A percentile compares a stretch with the other conserved stretches of the same genome.
Evolutionary conservation across 163 green algal species (phyloP).

Genomic region (Coccomyxa subellipsoidea): DNA sequence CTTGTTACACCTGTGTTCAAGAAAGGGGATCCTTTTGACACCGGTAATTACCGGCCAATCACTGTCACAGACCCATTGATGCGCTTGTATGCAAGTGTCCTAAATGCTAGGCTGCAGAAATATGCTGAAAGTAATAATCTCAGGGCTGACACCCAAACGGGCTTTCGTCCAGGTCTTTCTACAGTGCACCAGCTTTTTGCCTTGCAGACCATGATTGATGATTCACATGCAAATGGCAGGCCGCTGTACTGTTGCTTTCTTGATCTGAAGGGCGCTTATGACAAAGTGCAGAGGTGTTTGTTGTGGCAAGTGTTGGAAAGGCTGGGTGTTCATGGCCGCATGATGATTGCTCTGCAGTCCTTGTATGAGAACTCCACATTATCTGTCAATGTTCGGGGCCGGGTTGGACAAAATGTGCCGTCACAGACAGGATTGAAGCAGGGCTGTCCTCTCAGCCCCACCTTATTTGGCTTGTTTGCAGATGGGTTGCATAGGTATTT

Average conservation of each 20-base stretch:
- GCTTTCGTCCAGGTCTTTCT: constrained; percentile 6
- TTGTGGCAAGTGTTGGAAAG: constrained; percentile 9
- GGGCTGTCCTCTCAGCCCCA: constrained; percentile 25
- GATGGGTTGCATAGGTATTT: constrained; percentile 11
- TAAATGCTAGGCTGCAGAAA: not conserved
- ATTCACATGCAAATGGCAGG: not conserved
- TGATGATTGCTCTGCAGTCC: constrained; percentile 12
- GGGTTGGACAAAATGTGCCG: not conserved
- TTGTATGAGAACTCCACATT: not conserved
- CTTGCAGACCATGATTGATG: constrained; percentile 1
- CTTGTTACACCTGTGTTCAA: constrained; percentile 3
- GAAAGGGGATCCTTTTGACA: not conserved
- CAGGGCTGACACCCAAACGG: constrained; percentile 5
- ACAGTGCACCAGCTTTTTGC: constrained; percentile 16
- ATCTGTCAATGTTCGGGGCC: not conserved
- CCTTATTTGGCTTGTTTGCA: constrained; percentile 21
- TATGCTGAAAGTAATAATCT: not conserved
- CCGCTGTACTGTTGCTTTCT: constrained; percentile 21
- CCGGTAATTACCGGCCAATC: constrained; percentile 18
- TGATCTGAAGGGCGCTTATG: constrained; percentile 21
- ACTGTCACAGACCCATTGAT: constrained; percentile 11
- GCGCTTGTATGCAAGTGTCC: constrained; percentile 2
- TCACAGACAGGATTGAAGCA: not conserved
- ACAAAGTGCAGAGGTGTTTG: constrained; percentile 8
- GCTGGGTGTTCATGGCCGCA: not conserved